Evolutionary conservation across 176 grass and related monocot species (phyloP).

Genomic region (Carex myosuroides): DNA sequence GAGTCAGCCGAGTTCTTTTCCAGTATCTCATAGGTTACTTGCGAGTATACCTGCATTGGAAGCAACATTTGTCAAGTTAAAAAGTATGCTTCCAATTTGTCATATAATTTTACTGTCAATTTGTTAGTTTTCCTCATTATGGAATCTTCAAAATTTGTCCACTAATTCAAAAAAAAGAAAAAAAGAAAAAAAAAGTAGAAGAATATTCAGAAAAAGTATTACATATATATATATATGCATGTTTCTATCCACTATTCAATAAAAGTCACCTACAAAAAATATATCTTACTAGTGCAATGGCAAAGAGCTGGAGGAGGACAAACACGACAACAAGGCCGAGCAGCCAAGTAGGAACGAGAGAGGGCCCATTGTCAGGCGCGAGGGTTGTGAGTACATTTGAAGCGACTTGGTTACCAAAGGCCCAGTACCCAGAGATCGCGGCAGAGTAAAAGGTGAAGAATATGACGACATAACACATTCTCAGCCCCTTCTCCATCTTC

Average conservation of each 20-base stretch:
- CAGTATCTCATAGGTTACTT: conserved; percentile 91
- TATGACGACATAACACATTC: conserved; percentile 62
- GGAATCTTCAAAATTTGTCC: neutral
- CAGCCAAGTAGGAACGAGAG: conserved; percentile 72
- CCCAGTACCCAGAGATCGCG: conserved; percentile 74
- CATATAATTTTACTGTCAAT: neutral
- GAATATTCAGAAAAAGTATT: neutral
- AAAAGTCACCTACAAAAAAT: conserved; percentile 13
- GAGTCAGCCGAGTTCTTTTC: conserved; percentile 66
- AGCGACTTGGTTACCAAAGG: conserved; percentile 66
- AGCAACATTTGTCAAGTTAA: neutral
- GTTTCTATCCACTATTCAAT: neutral
- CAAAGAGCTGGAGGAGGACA: conserved; percentile 80
- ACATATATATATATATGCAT: neutral
- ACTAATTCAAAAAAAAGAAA: neutral
- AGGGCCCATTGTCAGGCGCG: conserved; percentile 59
- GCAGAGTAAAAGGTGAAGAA: conserved; percentile 67
- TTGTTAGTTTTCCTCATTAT: neutral
- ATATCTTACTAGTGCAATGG: conserved; percentile 46
- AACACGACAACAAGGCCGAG: conserved; percentile 61
- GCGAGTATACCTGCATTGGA: conserved; percentile 51
- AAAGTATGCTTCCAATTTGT: neutral
- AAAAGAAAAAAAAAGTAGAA: neutral
- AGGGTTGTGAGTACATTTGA: conserved; percentile 86
- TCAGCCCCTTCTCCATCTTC: conserved; percentile 94